A percentile compares a stretch with the other conserved stretches of the same genome.
These are phyloP conservation scores for Pelargonium citronellum DNA, from an alignment of 441 rosid species.

Conservation along the genomic window DNA sequence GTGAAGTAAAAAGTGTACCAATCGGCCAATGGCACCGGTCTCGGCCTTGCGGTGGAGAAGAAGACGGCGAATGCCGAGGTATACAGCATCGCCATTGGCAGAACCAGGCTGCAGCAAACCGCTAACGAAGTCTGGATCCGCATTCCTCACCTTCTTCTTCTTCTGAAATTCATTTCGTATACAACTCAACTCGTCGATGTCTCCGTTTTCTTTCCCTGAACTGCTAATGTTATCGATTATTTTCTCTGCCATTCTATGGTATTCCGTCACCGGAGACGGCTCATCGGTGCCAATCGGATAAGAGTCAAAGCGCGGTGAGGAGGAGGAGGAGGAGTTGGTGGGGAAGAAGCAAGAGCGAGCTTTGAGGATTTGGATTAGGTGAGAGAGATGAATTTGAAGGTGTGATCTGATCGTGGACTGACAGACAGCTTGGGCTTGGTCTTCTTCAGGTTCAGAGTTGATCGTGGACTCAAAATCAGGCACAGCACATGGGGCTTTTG, in stretches of 20 bases:
- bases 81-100: conserved; percentile 54
- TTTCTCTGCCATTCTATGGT: neutral
- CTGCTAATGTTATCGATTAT: neutral
- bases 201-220: neutral
- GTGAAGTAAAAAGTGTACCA: conserved; percentile 35
- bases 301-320: neutral
- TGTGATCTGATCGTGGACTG: too few relatives aligned
- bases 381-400: neutral
- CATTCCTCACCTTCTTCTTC: conserved; percentile 23
- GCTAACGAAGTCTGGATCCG: conserved; percentile 58
- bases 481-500: too few relatives aligned
- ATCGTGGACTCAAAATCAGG: too few relatives aligned
- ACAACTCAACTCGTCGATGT: neutral
- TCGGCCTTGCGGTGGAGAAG: conserved; percentile 72
- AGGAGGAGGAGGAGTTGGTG: neutral
- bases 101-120: conserved; percentile 70
- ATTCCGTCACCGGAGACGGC: neutral
- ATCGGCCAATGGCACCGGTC: conserved; percentile 53
- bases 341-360: neutral
- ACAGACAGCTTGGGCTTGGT: neutral
- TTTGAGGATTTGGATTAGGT: neutral
- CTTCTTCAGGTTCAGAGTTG: neutral
- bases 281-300: neutral
- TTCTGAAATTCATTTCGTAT: neutral
- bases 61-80: conserved; percentile 68